Conservation (phyloP, 208 protist species). For the Acanthamoeba royreba region DNA sequence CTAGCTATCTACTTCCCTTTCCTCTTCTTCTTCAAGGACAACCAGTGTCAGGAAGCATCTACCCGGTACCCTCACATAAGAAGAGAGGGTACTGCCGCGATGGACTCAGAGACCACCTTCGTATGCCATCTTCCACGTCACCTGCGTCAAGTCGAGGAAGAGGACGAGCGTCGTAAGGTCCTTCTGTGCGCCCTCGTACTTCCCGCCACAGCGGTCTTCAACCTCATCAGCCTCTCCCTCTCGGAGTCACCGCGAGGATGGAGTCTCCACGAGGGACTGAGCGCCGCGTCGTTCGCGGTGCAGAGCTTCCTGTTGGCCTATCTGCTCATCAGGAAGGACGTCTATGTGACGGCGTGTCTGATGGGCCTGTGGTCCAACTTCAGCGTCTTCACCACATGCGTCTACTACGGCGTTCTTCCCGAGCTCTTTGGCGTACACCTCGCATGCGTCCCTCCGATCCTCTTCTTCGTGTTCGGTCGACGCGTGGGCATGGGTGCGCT, state of each 20-base stretch:
- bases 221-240: neutral
- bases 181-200: neutral
- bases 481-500: neutral
- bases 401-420: neutral
- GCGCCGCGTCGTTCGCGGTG: neutral
- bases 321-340: neutral
- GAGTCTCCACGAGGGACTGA: neutral
- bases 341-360: neutral
- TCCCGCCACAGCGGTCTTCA: neutral
- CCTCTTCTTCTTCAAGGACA: no score
- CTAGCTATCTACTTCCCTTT: no score
- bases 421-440: neutral
- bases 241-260: neutral
- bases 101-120: no score
- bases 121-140: neutral
- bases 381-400: neutral
- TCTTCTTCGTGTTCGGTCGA: slow-evolving; percentile 13
- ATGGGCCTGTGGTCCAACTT: neutral
- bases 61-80: no score
- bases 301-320: neutral
- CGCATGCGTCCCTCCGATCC: neutral
- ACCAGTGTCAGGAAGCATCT: no score
- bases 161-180: neutral
- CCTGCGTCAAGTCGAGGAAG: neutral
- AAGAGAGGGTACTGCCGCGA: no score